Evolutionary conservation across 805 yeast genomes (phyloP), one percentile per base, ranked within the genome.

Genomic region (Metschnikowia drakensbergensis): DNA sequence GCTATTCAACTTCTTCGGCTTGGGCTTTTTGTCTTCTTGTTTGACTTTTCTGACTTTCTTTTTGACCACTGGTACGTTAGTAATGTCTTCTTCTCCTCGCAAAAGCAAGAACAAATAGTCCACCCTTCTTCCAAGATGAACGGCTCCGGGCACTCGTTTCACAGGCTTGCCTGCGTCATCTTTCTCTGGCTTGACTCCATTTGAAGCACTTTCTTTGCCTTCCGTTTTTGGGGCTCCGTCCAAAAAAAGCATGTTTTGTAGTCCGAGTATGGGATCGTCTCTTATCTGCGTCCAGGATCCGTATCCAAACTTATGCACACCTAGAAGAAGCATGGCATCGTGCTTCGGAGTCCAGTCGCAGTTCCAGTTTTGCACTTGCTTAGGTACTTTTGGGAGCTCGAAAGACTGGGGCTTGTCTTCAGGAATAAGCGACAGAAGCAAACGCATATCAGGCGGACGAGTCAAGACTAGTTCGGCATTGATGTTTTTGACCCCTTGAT

Each of bases 231-330:
- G 43, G 22, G 58, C 38, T 13, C 56, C 54, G 47, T 80, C 84
- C 58, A 94, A 74, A 60, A 82, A 94, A 55, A 94, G 70, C 71
- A 89, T 94, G 57, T 89, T 88, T 52, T 88, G 86, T 52, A 94
- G 73, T 8, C 90, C 91, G 50, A 94, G 75, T 45, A 88, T 77
- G 1, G 99, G 98, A 68, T 94, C 99, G 68, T 94, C 99, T 62
- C 99, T 77, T 40, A 94, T 91, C 61, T 87, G 91, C 3, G 78
- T 64, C 99, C 99, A 94, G 1, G 96, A 84, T 13, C 98, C 98
- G 65, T 89, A 91, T 0, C 99, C 99, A 67, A 91, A 91, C 67
- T 88, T 90, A 61, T 80, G 78, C 23, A 92, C 86, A 54, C 99
- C 99, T 32, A 87, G 80, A 52, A 94, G 66, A 46, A 94, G 74